phyloP scores from a whole-genome alignment of 805 yeast species.

The Ogataea nitratoaversa region DNA sequence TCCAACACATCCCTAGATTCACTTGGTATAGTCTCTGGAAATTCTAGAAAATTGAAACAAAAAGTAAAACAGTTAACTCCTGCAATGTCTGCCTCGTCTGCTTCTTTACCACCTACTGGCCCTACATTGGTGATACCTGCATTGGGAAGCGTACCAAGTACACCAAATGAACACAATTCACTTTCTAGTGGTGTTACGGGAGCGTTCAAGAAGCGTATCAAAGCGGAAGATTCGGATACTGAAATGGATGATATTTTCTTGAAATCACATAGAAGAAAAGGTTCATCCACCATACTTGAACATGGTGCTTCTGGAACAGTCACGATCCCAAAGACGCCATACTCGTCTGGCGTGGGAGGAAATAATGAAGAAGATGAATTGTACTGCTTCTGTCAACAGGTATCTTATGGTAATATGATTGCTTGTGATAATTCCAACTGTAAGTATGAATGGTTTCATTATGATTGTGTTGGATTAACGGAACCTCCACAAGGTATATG shows the following conservation, averaged over 20 bases:
- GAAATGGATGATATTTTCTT: conserved; percentile 16
- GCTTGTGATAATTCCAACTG: conserved; percentile 61
- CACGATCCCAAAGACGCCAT: conserved; percentile 18
- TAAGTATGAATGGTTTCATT: conserved; percentile 60
- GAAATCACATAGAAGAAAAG: conserved; percentile 13
- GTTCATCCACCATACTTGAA: conserved; percentile 11
- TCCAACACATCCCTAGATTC: conserved; percentile 19
- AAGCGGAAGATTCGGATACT: conserved; percentile 19
- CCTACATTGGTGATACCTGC: not conserved
- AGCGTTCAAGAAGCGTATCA: conserved; percentile 13
- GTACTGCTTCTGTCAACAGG: conserved; percentile 92
- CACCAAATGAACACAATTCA: not conserved
- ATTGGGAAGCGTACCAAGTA: not conserved
- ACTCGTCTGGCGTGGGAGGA: conserved; percentile 10
- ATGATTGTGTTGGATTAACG: conserved; percentile 82
- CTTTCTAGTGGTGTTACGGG: not conserved
- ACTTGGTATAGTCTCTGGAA: conserved; percentile 3
- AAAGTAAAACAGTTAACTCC: conserved; percentile 18
- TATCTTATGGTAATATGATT: conserved; percentile 71
- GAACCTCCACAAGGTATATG: conserved; percentile 94
- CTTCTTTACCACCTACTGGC: conserved; percentile 3
- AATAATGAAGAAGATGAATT: conserved; percentile 59
- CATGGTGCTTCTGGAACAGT: conserved; percentile 28
- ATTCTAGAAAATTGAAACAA: conserved; percentile 10
- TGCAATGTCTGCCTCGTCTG: conserved; percentile 12